A percentile compares a stretch with the other conserved stretches of the same genome.
These are phyloP conservation scores for Phytophthora idaei DNA, from an alignment of 352 stramenopile species.

Conservation along the genomic window DNA sequence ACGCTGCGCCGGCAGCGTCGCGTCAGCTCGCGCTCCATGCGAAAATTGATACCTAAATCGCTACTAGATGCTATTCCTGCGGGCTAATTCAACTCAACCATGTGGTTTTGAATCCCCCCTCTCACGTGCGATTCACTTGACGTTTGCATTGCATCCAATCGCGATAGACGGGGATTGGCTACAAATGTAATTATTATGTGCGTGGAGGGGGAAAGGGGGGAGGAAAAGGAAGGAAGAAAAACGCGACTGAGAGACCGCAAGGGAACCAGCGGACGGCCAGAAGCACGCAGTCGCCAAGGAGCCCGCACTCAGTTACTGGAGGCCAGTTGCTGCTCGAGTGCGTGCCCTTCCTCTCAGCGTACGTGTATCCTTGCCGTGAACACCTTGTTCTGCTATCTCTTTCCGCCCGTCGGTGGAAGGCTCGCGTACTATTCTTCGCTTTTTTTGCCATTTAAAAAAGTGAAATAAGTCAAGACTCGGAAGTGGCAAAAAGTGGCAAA, in stretches of 20 bases:
- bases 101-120: constrained; percentile 11
- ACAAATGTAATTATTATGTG: constrained; percentile 30
- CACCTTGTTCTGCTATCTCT: neutral
- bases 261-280: constrained; percentile 28
- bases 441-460: constrained; percentile 20
- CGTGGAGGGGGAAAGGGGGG: constrained; percentile 31
- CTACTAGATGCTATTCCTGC: constrained; percentile 15
- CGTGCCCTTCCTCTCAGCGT: constrained; percentile 19
- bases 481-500: constrained; percentile 14
- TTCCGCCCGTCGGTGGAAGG: neutral
- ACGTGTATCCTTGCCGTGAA: constrained; percentile 14
- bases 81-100: constrained; percentile 17
- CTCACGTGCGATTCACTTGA: constrained; percentile 8
- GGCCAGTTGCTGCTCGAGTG: constrained; percentile 9
- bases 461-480: neutral
- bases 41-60: constrained; percentile 17
- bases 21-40: constrained; percentile 29
- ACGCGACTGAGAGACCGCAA: constrained; percentile 34
- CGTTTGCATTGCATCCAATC: constrained; percentile 13
- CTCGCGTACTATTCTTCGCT: constrained; percentile 6
- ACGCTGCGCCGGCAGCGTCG: constrained; percentile 24
- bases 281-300: constrained; percentile 20
- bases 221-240: constrained; percentile 41
- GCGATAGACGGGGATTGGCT: constrained; percentile 12
- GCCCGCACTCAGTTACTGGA: constrained; percentile 21